Base-by-base conservation (phyloP, 192 early-diverging fungal genomes). In the Rhizoclosmatium globosum region DNA sequence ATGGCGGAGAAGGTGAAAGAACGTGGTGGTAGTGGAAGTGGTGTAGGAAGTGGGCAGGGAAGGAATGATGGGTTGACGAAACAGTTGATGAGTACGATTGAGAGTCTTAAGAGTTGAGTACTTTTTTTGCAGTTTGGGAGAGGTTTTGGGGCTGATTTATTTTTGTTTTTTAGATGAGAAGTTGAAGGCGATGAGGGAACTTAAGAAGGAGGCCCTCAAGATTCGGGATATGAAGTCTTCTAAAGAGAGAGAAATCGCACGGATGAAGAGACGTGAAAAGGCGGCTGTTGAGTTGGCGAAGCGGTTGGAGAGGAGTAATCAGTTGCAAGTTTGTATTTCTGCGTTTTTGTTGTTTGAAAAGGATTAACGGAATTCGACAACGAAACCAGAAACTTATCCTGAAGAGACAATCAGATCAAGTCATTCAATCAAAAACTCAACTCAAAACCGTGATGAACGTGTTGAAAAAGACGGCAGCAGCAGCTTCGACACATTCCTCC, bases 111-210 rank as follows among this genome's bases (percentile, higher is more conserved):
- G 77, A 80, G 86, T 85, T 50, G 38, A 57, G 45, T 75, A 15
- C 17, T 76, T 56, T 39, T 47, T 71, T 71, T 71, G 17, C n/a
- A n/a, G n/a, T n/a, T n/a, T n/a, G n/a, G n/a, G n/a, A 0, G 31
- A 31, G 31, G 31, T 31, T 31, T 31, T 31, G 31, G 31, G 31
- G 31, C 31, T 31, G 31, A 31, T 53, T 0, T 0, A 1, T 53
- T 53, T 53, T 13, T 53, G 50, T 53, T 7, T 13, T 53, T 64
- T 64, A 87, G 82, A 84, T 42, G 94, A 95, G 79, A 95, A 95
- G 80, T 72, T 90, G n/a, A 84, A 89, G 13, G 91, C 95, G 89
- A 76, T 94, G 64, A 92, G 92, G 72, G 88, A 93, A 15, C 92
- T 94, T 82, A 91, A 91, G 67, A 86, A 88, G 59, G 92, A 94